Evolutionary conservation across 1,284 basidiomycete genomes (phyloP).

Genomic region (Crepidotus sp.): DNA sequence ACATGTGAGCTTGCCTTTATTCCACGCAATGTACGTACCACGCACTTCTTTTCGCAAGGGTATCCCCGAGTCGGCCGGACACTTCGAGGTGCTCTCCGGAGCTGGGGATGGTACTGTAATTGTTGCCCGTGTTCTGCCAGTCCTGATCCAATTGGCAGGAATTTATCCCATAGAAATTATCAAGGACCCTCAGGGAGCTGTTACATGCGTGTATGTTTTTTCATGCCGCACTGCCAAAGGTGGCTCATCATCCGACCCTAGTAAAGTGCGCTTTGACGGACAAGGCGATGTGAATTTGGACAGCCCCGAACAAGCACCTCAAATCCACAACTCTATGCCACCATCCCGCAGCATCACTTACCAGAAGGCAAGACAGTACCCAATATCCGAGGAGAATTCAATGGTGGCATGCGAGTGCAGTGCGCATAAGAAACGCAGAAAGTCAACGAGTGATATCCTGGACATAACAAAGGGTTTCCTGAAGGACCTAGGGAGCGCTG

Average conservation of each 20-base stretch:
- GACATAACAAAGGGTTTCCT: constrained; percentile 11
- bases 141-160: neutral
- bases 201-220: constrained; percentile 11
- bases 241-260: neutral
- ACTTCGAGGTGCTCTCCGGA: constrained; percentile 14
- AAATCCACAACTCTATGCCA: neutral
- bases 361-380: neutral
- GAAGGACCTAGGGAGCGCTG: constrained; percentile 6
- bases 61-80: constrained; percentile 1
- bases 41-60: constrained; percentile 1
- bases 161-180: constrained; percentile 14
- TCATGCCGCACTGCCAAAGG: neutral
- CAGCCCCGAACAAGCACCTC: neutral
- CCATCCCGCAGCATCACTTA: neutral
- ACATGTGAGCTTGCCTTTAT: neutral
- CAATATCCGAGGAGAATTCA: neutral
- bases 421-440: constrained; percentile 2
- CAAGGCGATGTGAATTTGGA: constrained; percentile 11
- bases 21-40: neutral
- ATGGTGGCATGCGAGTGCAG: neutral
- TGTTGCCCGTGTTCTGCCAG: neutral
- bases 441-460: constrained; percentile 10
- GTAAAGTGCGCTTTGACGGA: constrained; percentile 16
- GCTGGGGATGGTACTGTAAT: constrained; percentile 9
- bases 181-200: constrained; percentile 5